A percentile compares a stretch with the other conserved stretches of the same genome.
Evolutionary conservation across 1,284 basidiomycete species (phyloP).

Genomic region (Austropuccinia psidii): DNA sequence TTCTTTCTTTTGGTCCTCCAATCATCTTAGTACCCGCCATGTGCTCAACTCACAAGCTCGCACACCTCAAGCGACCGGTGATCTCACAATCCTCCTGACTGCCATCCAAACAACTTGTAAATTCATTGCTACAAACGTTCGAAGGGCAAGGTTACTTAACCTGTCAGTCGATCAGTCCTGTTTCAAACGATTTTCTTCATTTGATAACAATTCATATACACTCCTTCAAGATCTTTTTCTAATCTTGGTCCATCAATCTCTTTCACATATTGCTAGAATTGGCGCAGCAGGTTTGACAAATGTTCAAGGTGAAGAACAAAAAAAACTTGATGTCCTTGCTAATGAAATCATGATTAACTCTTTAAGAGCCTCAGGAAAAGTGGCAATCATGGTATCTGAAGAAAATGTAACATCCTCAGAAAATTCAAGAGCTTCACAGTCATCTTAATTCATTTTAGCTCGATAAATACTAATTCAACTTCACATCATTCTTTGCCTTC

Average conservation of each 20-base stretch:
- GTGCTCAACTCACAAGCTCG: conserved; percentile 44
- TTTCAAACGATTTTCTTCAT: background rate
- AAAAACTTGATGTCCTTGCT: conserved; percentile 94
- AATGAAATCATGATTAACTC: conserved; percentile 99
- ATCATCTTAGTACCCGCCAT: conserved; percentile 41
- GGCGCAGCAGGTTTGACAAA: conserved; percentile 93
- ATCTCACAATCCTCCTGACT: conserved; percentile 85
- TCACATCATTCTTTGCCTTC: background rate
- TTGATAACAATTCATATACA: background rate
- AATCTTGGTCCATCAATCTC: background rate
- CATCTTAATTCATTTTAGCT: background rate
- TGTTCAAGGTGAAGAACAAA: conserved; percentile 98
- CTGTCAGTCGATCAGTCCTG: conserved; percentile 61
- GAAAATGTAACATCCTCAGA: conserved; percentile 73
- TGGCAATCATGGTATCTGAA: conserved; percentile 92
- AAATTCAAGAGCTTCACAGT: background rate
- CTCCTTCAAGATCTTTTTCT: background rate
- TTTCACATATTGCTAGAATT: conserved; percentile 55
- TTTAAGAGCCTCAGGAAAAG: conserved; percentile 83
- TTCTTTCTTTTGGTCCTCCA: background rate
- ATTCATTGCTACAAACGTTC: conserved; percentile 97
- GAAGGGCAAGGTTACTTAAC: conserved; percentile 94
- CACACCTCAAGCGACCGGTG: conserved; percentile 63
- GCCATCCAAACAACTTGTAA: conserved; percentile 85
- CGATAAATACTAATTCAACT: conserved; percentile 2